Conservation (phyloP, 2,329 filamentous ascomycete genomes). For the Nemania sp. region DNA sequence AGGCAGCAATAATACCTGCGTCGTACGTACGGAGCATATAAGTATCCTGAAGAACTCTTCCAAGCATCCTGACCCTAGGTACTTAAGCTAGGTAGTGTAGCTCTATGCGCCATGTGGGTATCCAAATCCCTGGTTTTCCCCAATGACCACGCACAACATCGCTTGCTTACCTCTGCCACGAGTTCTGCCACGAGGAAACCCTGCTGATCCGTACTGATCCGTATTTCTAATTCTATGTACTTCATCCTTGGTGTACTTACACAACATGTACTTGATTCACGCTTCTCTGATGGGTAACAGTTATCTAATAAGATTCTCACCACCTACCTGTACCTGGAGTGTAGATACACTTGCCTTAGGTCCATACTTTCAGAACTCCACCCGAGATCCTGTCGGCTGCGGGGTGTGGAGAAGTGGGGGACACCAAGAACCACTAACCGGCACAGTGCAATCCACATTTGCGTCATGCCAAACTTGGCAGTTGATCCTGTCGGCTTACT, state of each 20-base stretch:
- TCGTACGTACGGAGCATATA: background rate
- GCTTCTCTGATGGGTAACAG: too few relatives aligned
- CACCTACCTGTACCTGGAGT: background rate
- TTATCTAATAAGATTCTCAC: background rate
- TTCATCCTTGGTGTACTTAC: background rate
- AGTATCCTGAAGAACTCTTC: background rate
- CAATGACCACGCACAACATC: background rate
- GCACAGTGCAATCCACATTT: slow-evolving; percentile 19
- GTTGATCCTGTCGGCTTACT: too few relatives aligned
- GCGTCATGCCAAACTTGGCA: slow-evolving; percentile 5
- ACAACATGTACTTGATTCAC: too few relatives aligned
- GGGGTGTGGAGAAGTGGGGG: slow-evolving; percentile 13
- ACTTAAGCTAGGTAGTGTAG: too few relatives aligned
- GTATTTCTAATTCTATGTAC: too few relatives aligned
- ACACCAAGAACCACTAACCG: background rate
- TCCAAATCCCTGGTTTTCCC: background rate
- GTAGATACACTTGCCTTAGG: background rate
- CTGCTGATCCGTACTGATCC: background rate
- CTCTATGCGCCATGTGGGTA: background rate
- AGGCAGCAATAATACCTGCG: too few relatives aligned
- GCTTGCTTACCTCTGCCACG: background rate
- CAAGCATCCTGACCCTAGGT: background rate
- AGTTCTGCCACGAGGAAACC: background rate
- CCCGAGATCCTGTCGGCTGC: slow-evolving; percentile 5
- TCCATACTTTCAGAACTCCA: background rate